Evolutionary conservation across 495 filamentous ascomycete genomes (phyloP).

Genomic region (Penicillium cinerascens): DNA sequence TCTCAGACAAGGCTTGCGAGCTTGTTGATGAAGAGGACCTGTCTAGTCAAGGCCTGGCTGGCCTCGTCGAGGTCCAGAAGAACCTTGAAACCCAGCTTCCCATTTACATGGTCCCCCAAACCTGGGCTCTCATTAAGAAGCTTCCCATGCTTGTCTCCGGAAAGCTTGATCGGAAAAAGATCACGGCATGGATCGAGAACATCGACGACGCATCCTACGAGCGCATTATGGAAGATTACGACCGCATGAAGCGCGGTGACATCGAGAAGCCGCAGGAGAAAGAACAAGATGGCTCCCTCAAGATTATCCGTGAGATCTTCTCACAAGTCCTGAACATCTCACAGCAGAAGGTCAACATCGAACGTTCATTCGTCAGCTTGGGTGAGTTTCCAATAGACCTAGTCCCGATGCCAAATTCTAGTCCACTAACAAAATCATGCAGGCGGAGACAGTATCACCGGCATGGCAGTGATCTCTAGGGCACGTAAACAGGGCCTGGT

Average conservation of each 20-base stretch:
- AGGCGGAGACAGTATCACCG: slow-evolving; percentile 48
- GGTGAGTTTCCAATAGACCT: slow-evolving; percentile 26
- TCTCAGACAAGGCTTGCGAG: slow-evolving; percentile 33
- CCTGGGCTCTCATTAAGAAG: slow-evolving; percentile 40
- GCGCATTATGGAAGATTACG: slow-evolving; percentile 39
- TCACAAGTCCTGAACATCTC: slow-evolving; percentile 48
- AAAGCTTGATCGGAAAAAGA: slow-evolving; percentile 47
- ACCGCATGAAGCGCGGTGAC: slow-evolving; percentile 27
- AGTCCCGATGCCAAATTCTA: slow-evolving; percentile 10
- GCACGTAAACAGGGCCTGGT: slow-evolving; percentile 37
- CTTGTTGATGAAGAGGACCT: slow-evolving; percentile 29
- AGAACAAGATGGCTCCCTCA: slow-evolving; percentile 20
- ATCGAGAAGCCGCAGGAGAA: slow-evolving; percentile 27
- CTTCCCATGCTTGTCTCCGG: slow-evolving; percentile 49
- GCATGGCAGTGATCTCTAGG: slow-evolving; percentile 40
- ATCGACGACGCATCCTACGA: slow-evolving; percentile 35
- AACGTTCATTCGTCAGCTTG: slow-evolving; percentile 42
- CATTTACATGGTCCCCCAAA: slow-evolving; percentile 48
- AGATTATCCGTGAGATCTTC: slow-evolving; percentile 38
- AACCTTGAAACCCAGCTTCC: slow-evolving; percentile 37
- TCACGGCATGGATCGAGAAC: slow-evolving; percentile 42
- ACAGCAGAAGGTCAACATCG: slow-evolving; percentile 33
- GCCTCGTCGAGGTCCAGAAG: slow-evolving; percentile 36
- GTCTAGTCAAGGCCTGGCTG: slow-evolving; percentile 23
- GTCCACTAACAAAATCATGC: slow-evolving; percentile 21